Evolutionary conservation across 2,329 filamentous ascomycete genomes (phyloP).

Genomic region (Scytalidium lignicola): DNA sequence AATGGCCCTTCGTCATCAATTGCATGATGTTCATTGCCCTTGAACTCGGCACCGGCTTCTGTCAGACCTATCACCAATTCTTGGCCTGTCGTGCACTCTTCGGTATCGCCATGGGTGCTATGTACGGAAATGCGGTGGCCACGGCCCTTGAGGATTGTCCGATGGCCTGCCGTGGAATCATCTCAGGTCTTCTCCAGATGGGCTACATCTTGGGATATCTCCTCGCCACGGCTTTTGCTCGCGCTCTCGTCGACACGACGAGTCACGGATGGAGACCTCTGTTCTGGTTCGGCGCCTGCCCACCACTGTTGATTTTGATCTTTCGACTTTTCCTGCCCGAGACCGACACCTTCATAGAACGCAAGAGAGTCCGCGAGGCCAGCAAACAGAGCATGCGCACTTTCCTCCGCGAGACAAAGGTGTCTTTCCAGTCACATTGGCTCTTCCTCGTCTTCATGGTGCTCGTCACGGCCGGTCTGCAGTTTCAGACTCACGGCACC

Average conservation of each 20-base stretch:
- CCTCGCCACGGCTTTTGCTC: slow-evolving; percentile 26
- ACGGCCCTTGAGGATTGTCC: slow-evolving; percentile 60
- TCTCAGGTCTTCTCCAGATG: slow-evolving; percentile 2
- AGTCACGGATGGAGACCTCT: slow-evolving; percentile 76
- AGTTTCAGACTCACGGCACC: slow-evolving; percentile 51
- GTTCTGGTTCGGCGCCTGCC: slow-evolving; percentile 83
- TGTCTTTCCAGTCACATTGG: slow-evolving; percentile 78
- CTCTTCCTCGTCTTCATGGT: slow-evolving; percentile 74
- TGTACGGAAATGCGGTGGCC: slow-evolving; percentile 70
- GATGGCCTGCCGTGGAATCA: slow-evolving; percentile 1
- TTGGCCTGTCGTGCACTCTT: slow-evolving; percentile 68
- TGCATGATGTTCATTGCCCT: slow-evolving; percentile 64
- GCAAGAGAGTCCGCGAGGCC: slow-evolving; percentile 57
- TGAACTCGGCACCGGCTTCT: slow-evolving; percentile 45
- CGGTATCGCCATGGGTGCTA: slow-evolving; percentile 71
- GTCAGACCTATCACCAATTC: slow-evolving; percentile 36
- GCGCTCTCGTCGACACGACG: slow-evolving; percentile 70
- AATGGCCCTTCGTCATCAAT: slow-evolving; percentile 69
- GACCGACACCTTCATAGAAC: slow-evolving; percentile 66
- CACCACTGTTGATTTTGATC: slow-evolving; percentile 73
- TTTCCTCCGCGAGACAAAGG: slow-evolving; percentile 71
- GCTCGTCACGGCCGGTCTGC: slow-evolving; percentile 84
- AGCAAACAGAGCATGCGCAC: slow-evolving; percentile 56
- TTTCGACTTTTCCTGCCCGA: slow-evolving; percentile 76
- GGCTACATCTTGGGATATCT: slow-evolving; percentile 3